Conservation (phyloP, 116 monocot species). For the Cymodocea nodosa region DNA sequence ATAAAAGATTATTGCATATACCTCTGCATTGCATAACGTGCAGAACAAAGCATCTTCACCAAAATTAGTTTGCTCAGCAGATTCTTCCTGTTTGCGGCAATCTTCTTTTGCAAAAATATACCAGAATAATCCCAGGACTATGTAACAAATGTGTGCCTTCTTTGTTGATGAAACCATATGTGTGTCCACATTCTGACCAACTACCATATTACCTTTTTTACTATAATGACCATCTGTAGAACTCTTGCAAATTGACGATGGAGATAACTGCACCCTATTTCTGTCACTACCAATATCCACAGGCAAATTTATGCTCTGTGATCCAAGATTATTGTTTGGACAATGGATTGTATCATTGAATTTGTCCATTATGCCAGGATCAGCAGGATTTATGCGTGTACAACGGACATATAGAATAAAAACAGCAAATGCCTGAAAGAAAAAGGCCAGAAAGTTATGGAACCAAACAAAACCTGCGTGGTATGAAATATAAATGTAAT, state of each 20-base stretch:
- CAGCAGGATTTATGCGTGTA: constrained; percentile 93
- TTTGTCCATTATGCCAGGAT: constrained; percentile 91
- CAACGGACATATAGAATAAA: constrained; percentile 88
- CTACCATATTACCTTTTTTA: constrained; percentile 29
- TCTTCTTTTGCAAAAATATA: constrained; percentile 75
- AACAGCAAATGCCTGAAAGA: constrained; percentile 68
- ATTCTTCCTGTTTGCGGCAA: constrained; percentile 62
- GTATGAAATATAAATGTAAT: background rate
- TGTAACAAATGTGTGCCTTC: constrained; percentile 29
- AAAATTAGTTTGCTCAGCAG: constrained; percentile 27
- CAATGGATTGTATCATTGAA: constrained; percentile 40
- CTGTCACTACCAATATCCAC: constrained; percentile 13
- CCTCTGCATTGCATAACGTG: constrained; percentile 98
- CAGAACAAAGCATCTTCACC: constrained; percentile 95
- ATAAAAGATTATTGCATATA: constrained; percentile 12
- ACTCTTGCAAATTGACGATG: constrained; percentile 48
- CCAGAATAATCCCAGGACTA: constrained; percentile 58
- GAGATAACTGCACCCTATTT: constrained; percentile 31
- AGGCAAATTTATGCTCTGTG: constrained; percentile 27
- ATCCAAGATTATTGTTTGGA: constrained; percentile 24
- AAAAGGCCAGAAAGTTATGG: background rate
- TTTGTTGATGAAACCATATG: constrained; percentile 16
- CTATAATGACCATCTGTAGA: constrained; percentile 39
- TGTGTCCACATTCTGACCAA: constrained; percentile 20
- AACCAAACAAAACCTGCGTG: background rate